These are phyloP conservation scores for Cordyceps javanica DNA, from an alignment of 2,329 filamentous ascomycete species.

Conservation along the genomic window DNA sequence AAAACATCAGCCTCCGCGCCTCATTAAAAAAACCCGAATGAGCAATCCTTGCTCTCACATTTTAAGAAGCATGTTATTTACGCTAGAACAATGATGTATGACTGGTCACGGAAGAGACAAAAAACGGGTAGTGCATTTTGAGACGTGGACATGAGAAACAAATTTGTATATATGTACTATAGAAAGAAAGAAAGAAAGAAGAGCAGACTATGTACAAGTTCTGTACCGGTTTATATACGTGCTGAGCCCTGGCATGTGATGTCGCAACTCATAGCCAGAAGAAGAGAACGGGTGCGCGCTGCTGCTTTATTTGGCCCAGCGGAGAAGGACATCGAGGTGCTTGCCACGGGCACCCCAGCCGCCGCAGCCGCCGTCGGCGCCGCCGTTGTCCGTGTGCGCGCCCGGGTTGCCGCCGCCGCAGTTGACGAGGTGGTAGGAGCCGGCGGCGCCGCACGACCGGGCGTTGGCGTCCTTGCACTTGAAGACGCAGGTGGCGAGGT, in stretches of 20 bases:
- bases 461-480: constrained; percentile 25
- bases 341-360: neutral
- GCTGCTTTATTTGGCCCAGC: too few relatives aligned
- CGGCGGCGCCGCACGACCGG: constrained; percentile 25
- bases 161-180: constrained; percentile 8
- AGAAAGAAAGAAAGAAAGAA: neutral
- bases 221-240: neutral
- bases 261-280: too few relatives aligned
- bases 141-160: neutral
- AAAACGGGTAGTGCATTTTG: neutral
- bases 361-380: neutral
- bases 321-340: neutral
- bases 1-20: constrained; percentile 65
- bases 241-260: neutral
- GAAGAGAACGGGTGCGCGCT: neutral
- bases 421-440: constrained; percentile 31
- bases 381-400: neutral
- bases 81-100: constrained; percentile 13
- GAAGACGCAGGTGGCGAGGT: constrained; percentile 37
- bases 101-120: neutral
- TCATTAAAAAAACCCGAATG: constrained; percentile 40
- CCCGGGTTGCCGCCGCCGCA: constrained; percentile 20
- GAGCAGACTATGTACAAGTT: neutral
- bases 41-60: neutral
- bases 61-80: constrained; percentile 15